Evolutionary conservation across 2,329 filamentous ascomycete species (phyloP).

Genomic region (Basipetospora sp.): DNA sequence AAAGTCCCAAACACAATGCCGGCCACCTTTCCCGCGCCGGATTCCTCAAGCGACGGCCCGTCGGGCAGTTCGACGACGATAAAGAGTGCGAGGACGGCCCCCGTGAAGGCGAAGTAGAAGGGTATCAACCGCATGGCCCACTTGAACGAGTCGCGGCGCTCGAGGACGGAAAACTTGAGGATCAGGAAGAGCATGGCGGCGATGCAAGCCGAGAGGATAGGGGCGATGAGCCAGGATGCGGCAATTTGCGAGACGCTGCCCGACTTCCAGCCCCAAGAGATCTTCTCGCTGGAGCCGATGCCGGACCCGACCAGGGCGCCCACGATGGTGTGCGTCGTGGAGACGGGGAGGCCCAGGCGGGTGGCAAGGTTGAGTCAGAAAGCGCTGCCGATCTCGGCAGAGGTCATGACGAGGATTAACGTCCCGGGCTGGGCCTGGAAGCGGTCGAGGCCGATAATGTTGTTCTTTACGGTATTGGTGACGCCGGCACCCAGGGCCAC

Average conservation of each 20-base stretch:
- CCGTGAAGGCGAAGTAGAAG: conserved; percentile 42
- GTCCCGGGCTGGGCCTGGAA: conserved; percentile 34
- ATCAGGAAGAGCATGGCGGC: conserved; percentile 38
- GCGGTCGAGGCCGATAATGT: conserved; percentile 34
- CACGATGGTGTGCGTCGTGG: conserved; percentile 47
- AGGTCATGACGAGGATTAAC: conserved; percentile 45
- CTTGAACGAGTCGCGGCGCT: conserved; percentile 36
- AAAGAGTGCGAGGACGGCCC: conserved; percentile 41
- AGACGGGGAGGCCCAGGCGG: conserved; percentile 39
- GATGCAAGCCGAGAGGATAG: conserved; percentile 38
- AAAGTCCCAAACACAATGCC: conserved; percentile 41
- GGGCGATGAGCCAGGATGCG: conserved; percentile 46
- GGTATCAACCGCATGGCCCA: conserved; percentile 38
- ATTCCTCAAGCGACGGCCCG: conserved; percentile 28
- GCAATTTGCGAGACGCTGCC: conserved; percentile 44
- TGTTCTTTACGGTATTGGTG: conserved; percentile 46
- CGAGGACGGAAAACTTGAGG: conserved; percentile 42
- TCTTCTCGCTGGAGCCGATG: conserved; percentile 32
- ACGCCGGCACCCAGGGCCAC: conserved; percentile 46
- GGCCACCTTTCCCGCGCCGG: conserved; percentile 33
- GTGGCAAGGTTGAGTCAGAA: conserved; percentile 44
- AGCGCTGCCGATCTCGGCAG: conserved; percentile 37
- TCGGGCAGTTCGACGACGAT: conserved; percentile 49
- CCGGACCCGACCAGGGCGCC: conserved; percentile 46
- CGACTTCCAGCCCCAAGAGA: conserved; percentile 36